phyloP scores from a whole-genome alignment of 2,329 filamentous ascomycete species.

The Sordariomycetes sp. region DNA sequence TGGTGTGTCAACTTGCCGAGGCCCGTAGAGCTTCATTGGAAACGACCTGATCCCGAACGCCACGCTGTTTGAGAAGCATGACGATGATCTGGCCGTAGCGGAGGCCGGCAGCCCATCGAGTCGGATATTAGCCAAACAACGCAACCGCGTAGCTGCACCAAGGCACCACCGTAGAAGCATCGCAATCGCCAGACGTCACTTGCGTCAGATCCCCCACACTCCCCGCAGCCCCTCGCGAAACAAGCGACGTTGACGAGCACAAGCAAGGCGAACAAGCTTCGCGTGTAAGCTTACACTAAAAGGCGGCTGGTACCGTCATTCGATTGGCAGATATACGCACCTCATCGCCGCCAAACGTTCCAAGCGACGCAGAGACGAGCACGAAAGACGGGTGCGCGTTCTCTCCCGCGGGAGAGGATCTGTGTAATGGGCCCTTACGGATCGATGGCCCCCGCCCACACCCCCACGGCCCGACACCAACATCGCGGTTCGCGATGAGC shows the following conservation, averaged over 20 bases:
- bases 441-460: not conserved
- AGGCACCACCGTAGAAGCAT: not conserved
- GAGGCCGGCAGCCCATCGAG: not conserved
- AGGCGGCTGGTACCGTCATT: not conserved
- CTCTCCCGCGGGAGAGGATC: not conserved
- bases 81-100: not conserved
- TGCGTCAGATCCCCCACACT: no score
- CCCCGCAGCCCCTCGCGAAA: not conserved
- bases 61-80: not conserved
- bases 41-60: not conserved
- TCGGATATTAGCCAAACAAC: not conserved
- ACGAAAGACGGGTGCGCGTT: not conserved
- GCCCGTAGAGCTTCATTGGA: not conserved
- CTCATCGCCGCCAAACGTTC: not conserved
- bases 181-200: not conserved
- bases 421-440: not conserved
- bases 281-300: not conserved
- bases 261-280: not conserved
- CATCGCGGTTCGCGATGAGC: not conserved
- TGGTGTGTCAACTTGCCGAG: not conserved
- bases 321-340: not conserved
- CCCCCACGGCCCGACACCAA: not conserved
- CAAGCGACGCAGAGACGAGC: not conserved
- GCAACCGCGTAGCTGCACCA: not conserved
- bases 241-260: not conserved